These are phyloP conservation scores for Xerophyta viscosa DNA, from an alignment of 106 monocot genomes.

Conservation along the genomic window DNA sequence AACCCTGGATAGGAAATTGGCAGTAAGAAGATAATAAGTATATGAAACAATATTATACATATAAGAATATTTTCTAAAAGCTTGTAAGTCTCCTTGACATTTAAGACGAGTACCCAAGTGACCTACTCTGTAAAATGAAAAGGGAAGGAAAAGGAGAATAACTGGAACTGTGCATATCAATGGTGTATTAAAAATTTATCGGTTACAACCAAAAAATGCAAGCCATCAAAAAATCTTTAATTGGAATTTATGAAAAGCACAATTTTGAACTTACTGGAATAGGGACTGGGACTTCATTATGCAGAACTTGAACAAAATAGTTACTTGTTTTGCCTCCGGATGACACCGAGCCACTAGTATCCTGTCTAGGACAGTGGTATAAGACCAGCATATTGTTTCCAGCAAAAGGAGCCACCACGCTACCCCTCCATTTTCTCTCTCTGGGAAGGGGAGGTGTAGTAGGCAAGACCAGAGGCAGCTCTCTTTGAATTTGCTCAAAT, in stretches of 20 bases:
- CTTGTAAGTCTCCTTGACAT: too few species aligned
- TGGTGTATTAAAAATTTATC: too few species aligned
- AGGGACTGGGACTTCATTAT: conserved; percentile 86
- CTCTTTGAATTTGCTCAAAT: conserved; percentile 62
- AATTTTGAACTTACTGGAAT: conserved; percentile 50
- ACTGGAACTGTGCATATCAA: too few species aligned
- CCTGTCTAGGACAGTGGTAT: conserved; percentile 51
- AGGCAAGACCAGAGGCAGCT: conserved; percentile 52
- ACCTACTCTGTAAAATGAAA: too few species aligned
- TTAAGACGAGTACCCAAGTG: too few species aligned
- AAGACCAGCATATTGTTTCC: conserved; percentile 86
- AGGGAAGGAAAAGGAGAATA: too few species aligned
- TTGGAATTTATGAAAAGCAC: too few species aligned
- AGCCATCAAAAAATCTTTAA: too few species aligned
- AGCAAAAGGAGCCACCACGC: conserved; percentile 79
- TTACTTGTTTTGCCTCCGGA: conserved; percentile 31
- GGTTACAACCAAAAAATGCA: too few species aligned
- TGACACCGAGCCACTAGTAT: conserved; percentile 4
- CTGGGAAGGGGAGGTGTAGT: conserved; percentile 88
- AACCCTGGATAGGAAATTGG: conserved; percentile 45
- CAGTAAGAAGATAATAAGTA: too few species aligned
- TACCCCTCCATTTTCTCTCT: conserved; percentile 77
- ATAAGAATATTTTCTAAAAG: too few species aligned
- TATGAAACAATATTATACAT: too few species aligned
- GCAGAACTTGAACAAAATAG: conserved; percentile 83